phyloP scores from a whole-genome alignment of 768 basidiomycete species.

The Xerocomellus dryophilus region DNA sequence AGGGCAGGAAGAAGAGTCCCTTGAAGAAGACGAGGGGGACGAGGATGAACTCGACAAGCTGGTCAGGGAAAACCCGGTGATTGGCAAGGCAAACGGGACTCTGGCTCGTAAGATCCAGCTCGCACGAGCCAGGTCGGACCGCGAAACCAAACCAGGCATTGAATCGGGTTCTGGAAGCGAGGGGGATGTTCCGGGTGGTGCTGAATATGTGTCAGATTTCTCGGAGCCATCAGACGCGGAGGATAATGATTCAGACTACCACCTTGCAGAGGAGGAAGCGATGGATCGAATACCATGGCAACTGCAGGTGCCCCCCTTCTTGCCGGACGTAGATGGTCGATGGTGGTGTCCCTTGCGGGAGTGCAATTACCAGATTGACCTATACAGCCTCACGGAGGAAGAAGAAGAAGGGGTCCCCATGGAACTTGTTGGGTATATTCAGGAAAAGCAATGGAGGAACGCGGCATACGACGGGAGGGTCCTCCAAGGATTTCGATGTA shows the following conservation, averaged over 20 bases:
- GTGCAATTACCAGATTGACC: constrained; percentile 47
- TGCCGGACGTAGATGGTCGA: constrained; percentile 42
- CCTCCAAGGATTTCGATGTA: constrained; percentile 21
- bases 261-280: constrained; percentile 18
- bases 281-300: constrained; percentile 36
- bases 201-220: constrained; percentile 56
- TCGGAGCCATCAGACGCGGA: constrained; percentile 48
- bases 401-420: constrained; percentile 26
- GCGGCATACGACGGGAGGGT: constrained; percentile 30
- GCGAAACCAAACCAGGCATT: not conserved
- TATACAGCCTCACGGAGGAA: constrained; percentile 40
- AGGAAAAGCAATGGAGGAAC: constrained; percentile 36
- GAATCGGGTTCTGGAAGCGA: constrained; percentile 27
- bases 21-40: constrained; percentile 6
- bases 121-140: constrained; percentile 6
- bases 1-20: constrained; percentile 13
- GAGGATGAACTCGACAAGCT: constrained; percentile 2
- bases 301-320: constrained; percentile 35
- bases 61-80: constrained; percentile 27
- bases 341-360: constrained; percentile 50
- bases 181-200: constrained; percentile 3
- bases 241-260: constrained; percentile 37
- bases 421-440: constrained; percentile 24
- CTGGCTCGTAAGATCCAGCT: constrained; percentile 23
- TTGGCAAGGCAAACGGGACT: constrained; percentile 19